These are phyloP conservation scores for Mycena pura DNA, from an alignment of 768 basidiomycete species.

Conservation along the genomic window DNA sequence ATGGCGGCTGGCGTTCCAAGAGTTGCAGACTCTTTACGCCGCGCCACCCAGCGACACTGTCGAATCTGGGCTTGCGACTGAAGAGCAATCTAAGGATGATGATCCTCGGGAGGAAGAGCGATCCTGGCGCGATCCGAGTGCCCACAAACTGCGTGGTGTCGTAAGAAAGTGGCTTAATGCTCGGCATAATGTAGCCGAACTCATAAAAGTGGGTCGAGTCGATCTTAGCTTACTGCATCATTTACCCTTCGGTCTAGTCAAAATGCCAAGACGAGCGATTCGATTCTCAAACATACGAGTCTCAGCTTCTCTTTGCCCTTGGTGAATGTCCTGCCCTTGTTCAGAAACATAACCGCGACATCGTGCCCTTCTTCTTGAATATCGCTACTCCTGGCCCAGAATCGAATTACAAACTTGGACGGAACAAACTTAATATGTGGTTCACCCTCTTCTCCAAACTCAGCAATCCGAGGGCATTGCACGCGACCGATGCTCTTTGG, in stretches of 20 bases:
- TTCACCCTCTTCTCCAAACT: constrained; percentile 90
- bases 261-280: constrained; percentile 59
- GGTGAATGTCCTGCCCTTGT: constrained; percentile 73
- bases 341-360: constrained; percentile 87
- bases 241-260: constrained; percentile 31
- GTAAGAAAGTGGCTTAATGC: constrained; percentile 57
- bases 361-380: constrained; percentile 83
- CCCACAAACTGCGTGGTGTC: constrained; percentile 61
- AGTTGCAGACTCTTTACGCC: constrained; percentile 52
- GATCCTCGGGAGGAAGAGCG: constrained; percentile 73
- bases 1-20: constrained; percentile 74
- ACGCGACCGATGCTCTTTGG: constrained; percentile 69
- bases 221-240: neutral
- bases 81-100: constrained; percentile 28
- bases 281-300: constrained; percentile 78
- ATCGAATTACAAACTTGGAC: constrained; percentile 51
- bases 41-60: constrained; percentile 19
- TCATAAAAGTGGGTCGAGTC: constrained; percentile 40
- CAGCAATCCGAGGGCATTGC: constrained; percentile 88
- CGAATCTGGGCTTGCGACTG: constrained; percentile 6
- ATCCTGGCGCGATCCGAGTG: constrained; percentile 80
- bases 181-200: constrained; percentile 32
- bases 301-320: constrained; percentile 76
- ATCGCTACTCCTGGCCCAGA: constrained; percentile 45
- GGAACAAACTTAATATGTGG: constrained; percentile 74